Conservation (phyloP, 2,329 filamentous ascomycete species). For the Polychaeton citri region DNA sequence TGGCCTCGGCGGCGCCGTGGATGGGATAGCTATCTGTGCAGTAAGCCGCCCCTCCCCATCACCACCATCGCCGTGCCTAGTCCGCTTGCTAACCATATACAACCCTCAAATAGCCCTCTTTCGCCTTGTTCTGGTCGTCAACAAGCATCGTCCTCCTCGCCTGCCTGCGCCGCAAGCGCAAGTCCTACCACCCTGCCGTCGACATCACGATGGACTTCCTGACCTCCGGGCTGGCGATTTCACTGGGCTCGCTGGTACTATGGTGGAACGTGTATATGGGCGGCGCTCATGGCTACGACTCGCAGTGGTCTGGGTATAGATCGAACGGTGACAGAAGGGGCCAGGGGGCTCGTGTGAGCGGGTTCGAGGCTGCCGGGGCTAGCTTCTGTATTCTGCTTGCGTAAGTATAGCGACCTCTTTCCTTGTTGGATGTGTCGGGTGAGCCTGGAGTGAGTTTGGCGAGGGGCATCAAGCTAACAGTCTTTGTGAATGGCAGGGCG, state of each 20-base stretch:
- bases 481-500: too few relatives aligned
- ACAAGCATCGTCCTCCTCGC: background rate
- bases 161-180: background rate
- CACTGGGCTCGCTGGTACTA: background rate
- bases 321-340: too few relatives aligned
- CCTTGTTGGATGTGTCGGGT: too few relatives aligned
- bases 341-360: too few relatives aligned
- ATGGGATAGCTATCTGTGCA: background rate
- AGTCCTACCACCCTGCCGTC: background rate
- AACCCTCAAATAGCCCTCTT: background rate
- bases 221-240: background rate
- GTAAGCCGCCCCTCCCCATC: too few relatives aligned
- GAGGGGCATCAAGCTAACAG: too few relatives aligned
- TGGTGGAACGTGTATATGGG: background rate
- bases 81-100: too few relatives aligned
- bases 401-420: too few relatives aligned
- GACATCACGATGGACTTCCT: background rate
- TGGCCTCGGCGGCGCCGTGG: background rate
- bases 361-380: background rate
- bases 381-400: background rate
- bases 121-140: background rate
- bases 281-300: too few relatives aligned
- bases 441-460: too few relatives aligned
- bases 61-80: too few relatives aligned
- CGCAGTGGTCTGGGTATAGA: too few relatives aligned